Percentiles rank a stretch among this genome's conserved stretches.
These are phyloP conservation scores for Berberis vulgaris DNA, from an alignment of 164 flowering plant species.

Conservation along the genomic window DNA sequence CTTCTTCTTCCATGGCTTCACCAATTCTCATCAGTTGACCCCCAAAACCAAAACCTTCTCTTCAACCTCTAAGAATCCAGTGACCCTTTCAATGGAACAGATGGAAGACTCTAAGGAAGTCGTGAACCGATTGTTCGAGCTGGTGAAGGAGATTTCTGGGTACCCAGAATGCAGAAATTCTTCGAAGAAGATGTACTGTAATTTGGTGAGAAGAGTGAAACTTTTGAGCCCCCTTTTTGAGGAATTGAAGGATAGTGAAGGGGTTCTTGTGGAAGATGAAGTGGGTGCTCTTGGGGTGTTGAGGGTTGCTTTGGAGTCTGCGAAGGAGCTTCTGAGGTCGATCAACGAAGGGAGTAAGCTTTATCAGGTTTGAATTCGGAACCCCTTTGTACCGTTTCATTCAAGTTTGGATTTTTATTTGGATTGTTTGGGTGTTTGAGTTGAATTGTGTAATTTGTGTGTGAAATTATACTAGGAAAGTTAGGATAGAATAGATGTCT, in stretches of 20 bases:
- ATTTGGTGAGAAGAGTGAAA: constrained; percentile 71
- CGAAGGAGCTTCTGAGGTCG: constrained; percentile 43
- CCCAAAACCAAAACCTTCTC: no score
- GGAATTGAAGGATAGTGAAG: constrained; percentile 50
- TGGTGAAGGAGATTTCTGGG: constrained; percentile 42
- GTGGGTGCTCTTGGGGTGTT: constrained; percentile 35
- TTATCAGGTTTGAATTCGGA: constrained; percentile 38
- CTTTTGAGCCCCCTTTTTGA: constrained; percentile 79
- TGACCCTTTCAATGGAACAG: not conserved
- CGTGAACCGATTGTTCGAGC: constrained; percentile 25
- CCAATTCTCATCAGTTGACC: no score
- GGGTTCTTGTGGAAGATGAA: constrained; percentile 23
- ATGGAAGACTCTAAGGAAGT: constrained; percentile 17
- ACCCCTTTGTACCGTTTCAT: not conserved
- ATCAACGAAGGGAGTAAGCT: constrained; percentile 64
- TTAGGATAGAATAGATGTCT: no score
- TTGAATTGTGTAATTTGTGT: not conserved
- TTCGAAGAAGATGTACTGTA: constrained; percentile 47
- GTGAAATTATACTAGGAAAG: not conserved
- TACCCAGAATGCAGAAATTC: constrained; percentile 50
- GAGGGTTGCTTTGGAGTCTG: constrained; percentile 37
- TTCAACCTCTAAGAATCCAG: no score
- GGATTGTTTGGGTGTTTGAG: not conserved
- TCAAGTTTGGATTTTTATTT: not conserved
- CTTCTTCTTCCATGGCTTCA: no score